Evolutionary conservation across 768 basidiomycete genomes (phyloP).

Genomic region (Leccinum subtestaceum): DNA sequence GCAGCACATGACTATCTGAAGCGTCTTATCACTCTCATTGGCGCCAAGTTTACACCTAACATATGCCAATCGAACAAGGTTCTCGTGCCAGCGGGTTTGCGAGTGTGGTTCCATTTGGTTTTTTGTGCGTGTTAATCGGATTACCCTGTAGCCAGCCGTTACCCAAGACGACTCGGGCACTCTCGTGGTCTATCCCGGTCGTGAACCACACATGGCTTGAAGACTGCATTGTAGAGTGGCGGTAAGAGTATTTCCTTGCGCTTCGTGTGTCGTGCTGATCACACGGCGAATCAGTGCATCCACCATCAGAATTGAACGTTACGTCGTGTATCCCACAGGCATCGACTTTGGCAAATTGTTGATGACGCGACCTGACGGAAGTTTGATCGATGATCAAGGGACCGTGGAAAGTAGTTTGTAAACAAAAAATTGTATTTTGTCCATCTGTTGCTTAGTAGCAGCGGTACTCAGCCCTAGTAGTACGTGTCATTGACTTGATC

Average conservation of each 20-base stretch:
- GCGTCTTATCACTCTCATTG: constrained; percentile 72
- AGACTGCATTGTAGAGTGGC: constrained; percentile 87
- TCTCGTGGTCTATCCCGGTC: constrained; percentile 78
- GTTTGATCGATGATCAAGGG: too few species aligned
- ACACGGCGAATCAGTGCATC: constrained; percentile 35
- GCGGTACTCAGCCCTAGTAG: too few species aligned
- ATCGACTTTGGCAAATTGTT: constrained; percentile 57
- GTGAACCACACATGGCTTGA: constrained; percentile 93
- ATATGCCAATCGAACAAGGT: constrained; percentile 77
- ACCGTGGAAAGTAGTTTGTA: too few species aligned
- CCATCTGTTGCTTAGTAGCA: too few species aligned
- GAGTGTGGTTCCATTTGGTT: constrained; percentile 28
- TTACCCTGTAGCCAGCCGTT: constrained; percentile 32
- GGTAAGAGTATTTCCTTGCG: constrained; percentile 14
- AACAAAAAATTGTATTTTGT: too few species aligned
- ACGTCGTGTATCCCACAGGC: constrained; percentile 65
- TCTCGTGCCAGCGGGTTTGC: constrained; percentile 78
- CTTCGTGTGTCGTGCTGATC: background rate
- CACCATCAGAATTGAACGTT: constrained; percentile 61
- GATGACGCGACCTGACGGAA: constrained; percentile 17
- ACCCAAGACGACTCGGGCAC: constrained; percentile 69
- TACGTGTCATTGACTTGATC: too few species aligned
- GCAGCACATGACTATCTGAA: constrained; percentile 71
- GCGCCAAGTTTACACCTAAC: constrained; percentile 76
- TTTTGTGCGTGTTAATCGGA: background rate